Base-by-base conservation (phyloP, 192 early-diverging fungal species). In the Rhizophagus prolifer region DNA sequence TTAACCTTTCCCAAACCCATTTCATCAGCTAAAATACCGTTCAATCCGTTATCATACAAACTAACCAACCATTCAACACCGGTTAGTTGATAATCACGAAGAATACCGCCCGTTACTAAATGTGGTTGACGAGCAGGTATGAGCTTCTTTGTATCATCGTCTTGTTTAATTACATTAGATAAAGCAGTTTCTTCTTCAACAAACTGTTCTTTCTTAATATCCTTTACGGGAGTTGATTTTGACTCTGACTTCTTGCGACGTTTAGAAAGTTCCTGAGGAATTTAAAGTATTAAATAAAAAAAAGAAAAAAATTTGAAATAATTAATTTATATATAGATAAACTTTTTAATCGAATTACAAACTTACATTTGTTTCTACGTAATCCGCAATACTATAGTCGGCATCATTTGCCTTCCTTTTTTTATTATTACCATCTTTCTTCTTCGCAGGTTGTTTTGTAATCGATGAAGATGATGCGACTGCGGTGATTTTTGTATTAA, bases 51-150 rank as follows among this genome's bases (percentile, higher is more conserved):
- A 70, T 97, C 95, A 85, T 95, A 99, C 7, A 99, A 85, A 79
- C 90, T 93, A 62, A 94, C 92, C 75, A 99, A 82, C 97, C 97
- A 99, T 80, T 97, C 95, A 75, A 97, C 90, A 66, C 97, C 97
- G 2, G 92, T 93, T 59, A 97, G 80, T 82, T 99, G 97, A 83
- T 98, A 98, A 58, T 97, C 94, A 28, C 94, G 89, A 83, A 99
- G 86, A 25, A 93, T 81, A 38, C 96, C 96, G 72, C 95, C 95
- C 12, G 86, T 90, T 9, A 98, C 87, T 59, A 94, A 81, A 38
- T 82, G 79, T 10, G 97, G 97, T 82, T 98, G 95, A 31, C 91
- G 84, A 7, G 86, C 78, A 65, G 92, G 92, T 28, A 89, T 86
- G 0, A 85, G 80, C 21, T 86, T 86, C 10, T 82, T 73, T 13